These are phyloP conservation scores for Pythium utonaiense DNA, from an alignment of 352 stramenopile species.

Conservation along the genomic window DNA sequence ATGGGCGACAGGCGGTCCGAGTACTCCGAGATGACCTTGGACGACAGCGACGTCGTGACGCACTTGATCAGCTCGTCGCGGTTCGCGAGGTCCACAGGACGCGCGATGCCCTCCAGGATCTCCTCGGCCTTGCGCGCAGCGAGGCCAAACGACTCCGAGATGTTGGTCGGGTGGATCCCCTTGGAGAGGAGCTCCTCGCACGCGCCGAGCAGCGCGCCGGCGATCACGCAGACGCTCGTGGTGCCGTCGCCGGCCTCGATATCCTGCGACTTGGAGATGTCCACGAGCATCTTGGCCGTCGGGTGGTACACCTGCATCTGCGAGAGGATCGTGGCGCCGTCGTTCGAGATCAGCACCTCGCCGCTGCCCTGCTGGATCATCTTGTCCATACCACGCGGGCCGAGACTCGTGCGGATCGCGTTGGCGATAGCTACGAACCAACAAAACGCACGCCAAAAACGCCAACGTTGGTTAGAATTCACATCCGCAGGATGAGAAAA, in stretches of 20 bases:
- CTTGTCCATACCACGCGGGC: constrained; percentile 99
- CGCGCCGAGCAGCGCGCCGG: constrained; percentile 96
- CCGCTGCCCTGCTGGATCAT: constrained; percentile 98
- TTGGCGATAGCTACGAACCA: constrained; percentile 91
- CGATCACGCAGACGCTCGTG: constrained; percentile 98
- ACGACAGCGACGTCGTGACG: constrained; percentile 97
- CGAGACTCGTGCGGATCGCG: constrained; percentile 97
- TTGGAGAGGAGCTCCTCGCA: constrained; percentile 91
- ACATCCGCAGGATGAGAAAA: too few relatives aligned
- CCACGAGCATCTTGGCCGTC: constrained; percentile 99
- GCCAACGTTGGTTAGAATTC: background rate
- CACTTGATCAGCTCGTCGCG: constrained; percentile 95
- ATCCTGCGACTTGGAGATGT: constrained; percentile 99
- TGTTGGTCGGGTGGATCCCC: constrained; percentile 98
- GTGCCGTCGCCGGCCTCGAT: constrained; percentile 98
- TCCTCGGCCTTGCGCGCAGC: constrained; percentile 87
- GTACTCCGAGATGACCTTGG: constrained; percentile 98
- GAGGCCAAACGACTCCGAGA: constrained; percentile 95
- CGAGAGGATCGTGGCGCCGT: constrained; percentile 98
- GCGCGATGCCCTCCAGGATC: constrained; percentile 89
- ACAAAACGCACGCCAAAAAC: constrained; percentile 7
- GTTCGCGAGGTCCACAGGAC: constrained; percentile 93
- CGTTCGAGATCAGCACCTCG: constrained; percentile 99
- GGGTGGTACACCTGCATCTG: constrained; percentile 99
- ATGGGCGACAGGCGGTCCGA: constrained; percentile 97